Evolutionary conservation across 163 green algal genomes (phyloP).

Genomic region (Scenedesmus sp.): DNA sequence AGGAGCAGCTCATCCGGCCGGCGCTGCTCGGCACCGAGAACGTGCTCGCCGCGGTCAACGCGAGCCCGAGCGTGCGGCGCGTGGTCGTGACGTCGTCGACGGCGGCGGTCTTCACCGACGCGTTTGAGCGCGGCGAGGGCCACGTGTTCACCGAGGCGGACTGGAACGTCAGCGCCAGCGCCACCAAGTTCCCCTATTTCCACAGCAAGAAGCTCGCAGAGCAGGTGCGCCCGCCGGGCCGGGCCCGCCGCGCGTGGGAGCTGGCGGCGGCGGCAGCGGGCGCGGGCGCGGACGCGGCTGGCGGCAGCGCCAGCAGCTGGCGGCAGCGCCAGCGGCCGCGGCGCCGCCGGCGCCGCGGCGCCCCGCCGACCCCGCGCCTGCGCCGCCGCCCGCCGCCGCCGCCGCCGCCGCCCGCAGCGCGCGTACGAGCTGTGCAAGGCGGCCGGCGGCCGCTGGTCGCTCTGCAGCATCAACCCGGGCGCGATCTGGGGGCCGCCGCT

Average conservation of each 20-base stretch:
- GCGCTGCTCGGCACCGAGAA: conserved; percentile 61
- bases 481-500: conserved; percentile 56
- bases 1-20: conserved; percentile 50
- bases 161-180: conserved; percentile 30
- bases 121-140: conserved; percentile 46
- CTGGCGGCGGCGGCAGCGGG: background rate
- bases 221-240: conserved; percentile 26
- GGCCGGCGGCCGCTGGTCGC: conserved; percentile 50
- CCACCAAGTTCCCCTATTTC: conserved; percentile 51
- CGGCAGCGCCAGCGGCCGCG: background rate
- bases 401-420: conserved; percentile 6
- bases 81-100: conserved; percentile 63
- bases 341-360: too few species aligned
- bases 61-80: conserved; percentile 37
- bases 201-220: conserved; percentile 63
- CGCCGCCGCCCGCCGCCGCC: too few species aligned
- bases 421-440: conserved; percentile 53
- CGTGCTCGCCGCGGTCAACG: conserved; percentile 55
- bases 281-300: background rate
- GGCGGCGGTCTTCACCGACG: conserved; percentile 47
- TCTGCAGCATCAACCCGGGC: conserved; percentile 58
- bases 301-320: background rate
- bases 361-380: too few species aligned
- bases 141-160: conserved; percentile 56
- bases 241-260: too few species aligned